Base-by-base conservation (phyloP, 495 filamentous ascomycete genomes). In the Penicillium cinerascens region DNA sequence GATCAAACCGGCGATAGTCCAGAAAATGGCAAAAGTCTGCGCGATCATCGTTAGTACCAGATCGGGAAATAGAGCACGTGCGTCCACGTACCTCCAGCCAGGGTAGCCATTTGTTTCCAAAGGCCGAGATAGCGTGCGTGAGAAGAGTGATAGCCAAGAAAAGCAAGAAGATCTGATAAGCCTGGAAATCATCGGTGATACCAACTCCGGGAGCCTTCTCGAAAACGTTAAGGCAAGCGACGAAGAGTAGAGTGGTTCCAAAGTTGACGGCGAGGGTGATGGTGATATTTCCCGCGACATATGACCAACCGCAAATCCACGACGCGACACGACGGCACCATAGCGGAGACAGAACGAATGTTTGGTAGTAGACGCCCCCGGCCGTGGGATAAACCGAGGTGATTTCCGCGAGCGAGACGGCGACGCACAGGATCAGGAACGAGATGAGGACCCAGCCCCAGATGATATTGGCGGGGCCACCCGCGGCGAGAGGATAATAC, bases 261-360 rank as follows among this genome's bases (percentile, higher is more conserved):
- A 76, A 69, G 38, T 70, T 72, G 21, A 69, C 67, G 9, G 65
- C 71, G 0, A 73, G 67, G 4, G 70, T 72, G 6, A 75, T 64
- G 15, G 72, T 72, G 45, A 87, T 84, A 75, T 85, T 87, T 7
- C 83, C 85, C 18, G 79, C 79, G 6, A 85, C 77, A 50, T 84
- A 87, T 45, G 87, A 80, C 85, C 85, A 88, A 15, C 85, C 85
- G 15, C 81, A 84, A 17, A 82, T 79, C 76, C 81, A 88, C 15
- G 77, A 81, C 7, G 87, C 69, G 22, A 83, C 61, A 4, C 78
- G 79, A 20, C 77, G 79, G 71, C 79, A 87, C 50, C 66, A 69
- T 47, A 69, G 68, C 55, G 66, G 64, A 1, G 66, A 64, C 10
- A 76, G 70, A 44, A 85, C 82, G 7, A 84, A 83, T 0, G 82